phyloP scores from a whole-genome alignment of 108 stramenopile species.

The Chaetoceros tenuissimus region DNA sequence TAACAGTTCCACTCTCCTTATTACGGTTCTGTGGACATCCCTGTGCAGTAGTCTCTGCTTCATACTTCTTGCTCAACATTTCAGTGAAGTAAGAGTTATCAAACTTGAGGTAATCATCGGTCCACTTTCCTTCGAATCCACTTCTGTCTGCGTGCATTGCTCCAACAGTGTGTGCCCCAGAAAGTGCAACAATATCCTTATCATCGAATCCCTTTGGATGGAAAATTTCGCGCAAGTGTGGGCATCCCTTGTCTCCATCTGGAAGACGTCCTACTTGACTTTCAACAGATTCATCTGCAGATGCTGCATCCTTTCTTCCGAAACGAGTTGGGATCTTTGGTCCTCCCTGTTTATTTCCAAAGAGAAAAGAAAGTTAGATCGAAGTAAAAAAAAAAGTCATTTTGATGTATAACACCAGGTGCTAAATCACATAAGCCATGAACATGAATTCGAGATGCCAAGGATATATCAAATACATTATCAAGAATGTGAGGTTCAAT shows the following conservation, averaged over 20 bases:
- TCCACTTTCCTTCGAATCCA: slow-evolving; percentile 83
- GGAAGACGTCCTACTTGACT: slow-evolving; percentile 75
- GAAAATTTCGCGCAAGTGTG: slow-evolving; percentile 89
- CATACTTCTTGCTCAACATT: slow-evolving; percentile 41
- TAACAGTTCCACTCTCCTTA: slow-evolving; percentile 48
- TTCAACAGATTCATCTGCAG: slow-evolving; percentile 13
- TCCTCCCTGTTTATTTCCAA: too few relatives aligned
- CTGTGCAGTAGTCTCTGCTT: slow-evolving; percentile 26
- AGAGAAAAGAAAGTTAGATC: too few relatives aligned
- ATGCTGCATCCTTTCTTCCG: slow-evolving; percentile 1
- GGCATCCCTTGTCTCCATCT: slow-evolving; percentile 71
- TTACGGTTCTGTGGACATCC: slow-evolving; percentile 34
- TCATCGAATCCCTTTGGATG: slow-evolving; percentile 92
- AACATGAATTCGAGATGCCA: too few relatives aligned
- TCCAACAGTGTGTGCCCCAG: slow-evolving; percentile 90
- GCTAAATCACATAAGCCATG: too few relatives aligned
- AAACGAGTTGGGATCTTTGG: slow-evolving; percentile 36
- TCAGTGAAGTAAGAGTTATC: slow-evolving; percentile 84
- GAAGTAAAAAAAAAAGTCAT: too few relatives aligned
- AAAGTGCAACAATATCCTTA: slow-evolving; percentile 90
- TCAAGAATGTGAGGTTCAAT: slow-evolving; percentile 14
- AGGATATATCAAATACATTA: too few relatives aligned
- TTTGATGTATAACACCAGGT: too few relatives aligned
- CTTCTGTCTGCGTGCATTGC: slow-evolving; percentile 35
- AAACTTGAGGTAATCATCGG: slow-evolving; percentile 60